Conservation (phyloP, 2,329 filamentous ascomycete species). For the Calonectria honghensis region DNA sequence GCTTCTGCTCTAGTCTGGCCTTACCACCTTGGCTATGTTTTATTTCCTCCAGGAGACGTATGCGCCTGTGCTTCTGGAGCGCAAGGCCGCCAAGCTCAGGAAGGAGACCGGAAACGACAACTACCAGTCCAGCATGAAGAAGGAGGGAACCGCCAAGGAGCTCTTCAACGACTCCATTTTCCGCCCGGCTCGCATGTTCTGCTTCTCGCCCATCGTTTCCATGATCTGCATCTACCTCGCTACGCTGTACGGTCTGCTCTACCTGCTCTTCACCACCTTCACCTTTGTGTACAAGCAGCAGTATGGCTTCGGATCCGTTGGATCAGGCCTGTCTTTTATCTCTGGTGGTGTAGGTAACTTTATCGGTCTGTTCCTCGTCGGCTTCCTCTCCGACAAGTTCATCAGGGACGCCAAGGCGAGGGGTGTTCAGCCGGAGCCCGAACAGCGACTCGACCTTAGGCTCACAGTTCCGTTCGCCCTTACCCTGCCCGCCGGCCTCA, state of each 20-base stretch:
- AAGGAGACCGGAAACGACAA: slow-evolving; percentile 62
- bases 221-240: slow-evolving; percentile 77
- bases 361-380: slow-evolving; percentile 45
- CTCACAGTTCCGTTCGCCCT: slow-evolving; percentile 46
- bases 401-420: slow-evolving; percentile 36
- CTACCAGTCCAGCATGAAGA: slow-evolving; percentile 32
- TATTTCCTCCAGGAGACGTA: slow-evolving; percentile 68
- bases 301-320: slow-evolving; percentile 71
- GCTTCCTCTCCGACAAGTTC: slow-evolving; percentile 45
- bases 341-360: slow-evolving; percentile 48
- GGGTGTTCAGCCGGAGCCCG: slow-evolving; percentile 36
- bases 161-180: slow-evolving; percentile 71
- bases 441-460: slow-evolving; percentile 45
- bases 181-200: slow-evolving; percentile 77
- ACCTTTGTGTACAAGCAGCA: slow-evolving; percentile 73
- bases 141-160: slow-evolving; percentile 52
- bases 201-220: slow-evolving; percentile 77
- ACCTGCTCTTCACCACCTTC: slow-evolving; percentile 69
- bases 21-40: slow-evolving; percentile 1
- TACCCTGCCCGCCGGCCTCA: slow-evolving; percentile 43
- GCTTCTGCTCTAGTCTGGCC: slow-evolving; percentile 20
- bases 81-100: slow-evolving; percentile 73
- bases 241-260: slow-evolving; percentile 77
- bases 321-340: slow-evolving; percentile 48
- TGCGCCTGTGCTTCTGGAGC: slow-evolving; percentile 72